A percentile compares a stretch with the other conserved stretches of the same genome.
phyloP scores from a whole-genome alignment of 2,329 filamentous ascomycete genomes.

The Arthrobotrys musiformis region DNA sequence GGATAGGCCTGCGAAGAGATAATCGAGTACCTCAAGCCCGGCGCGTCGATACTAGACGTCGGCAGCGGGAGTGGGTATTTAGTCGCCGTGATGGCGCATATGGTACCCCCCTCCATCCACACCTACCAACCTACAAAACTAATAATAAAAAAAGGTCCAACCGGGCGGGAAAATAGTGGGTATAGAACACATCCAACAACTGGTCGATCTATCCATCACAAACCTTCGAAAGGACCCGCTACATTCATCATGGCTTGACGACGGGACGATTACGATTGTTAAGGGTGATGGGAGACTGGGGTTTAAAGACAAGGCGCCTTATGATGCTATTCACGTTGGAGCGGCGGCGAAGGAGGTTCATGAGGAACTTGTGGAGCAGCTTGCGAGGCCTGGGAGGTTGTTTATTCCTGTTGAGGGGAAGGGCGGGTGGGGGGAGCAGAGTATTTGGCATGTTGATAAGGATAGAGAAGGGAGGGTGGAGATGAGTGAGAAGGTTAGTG shows the following conservation, averaged over 20 bases:
- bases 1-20: slow-evolving; percentile 56
- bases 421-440: slow-evolving; percentile 68
- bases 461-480: slow-evolving; percentile 71
- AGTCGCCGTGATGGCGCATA: slow-evolving; percentile 85
- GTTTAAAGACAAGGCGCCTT: slow-evolving; percentile 66
- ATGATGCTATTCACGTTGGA: slow-evolving; percentile 95
- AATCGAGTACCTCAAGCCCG: slow-evolving; percentile 61
- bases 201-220: slow-evolving; percentile 71
- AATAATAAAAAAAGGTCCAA: slow-evolving; percentile 30
- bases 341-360: slow-evolving; percentile 83
- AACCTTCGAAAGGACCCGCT: slow-evolving; percentile 75
- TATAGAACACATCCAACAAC: slow-evolving; percentile 76
- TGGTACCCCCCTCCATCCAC: slow-evolving; percentile 66
- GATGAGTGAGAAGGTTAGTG: slow-evolving; percentile 66
- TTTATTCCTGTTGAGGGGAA: slow-evolving; percentile 81
- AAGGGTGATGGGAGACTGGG: slow-evolving; percentile 69
- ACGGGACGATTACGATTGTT: slow-evolving; percentile 77
- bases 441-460: slow-evolving; percentile 81
- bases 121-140: not conserved
- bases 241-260: slow-evolving; percentile 71
- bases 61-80: slow-evolving; percentile 84
- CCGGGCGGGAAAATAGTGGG: slow-evolving; percentile 71
- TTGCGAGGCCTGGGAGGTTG: slow-evolving; percentile 80
- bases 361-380: slow-evolving; percentile 76
- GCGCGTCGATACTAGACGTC: slow-evolving; percentile 73